These are phyloP conservation scores for Leptoxyphium fumago DNA, from an alignment of 2,329 filamentous ascomycete genomes.

Conservation along the genomic window DNA sequence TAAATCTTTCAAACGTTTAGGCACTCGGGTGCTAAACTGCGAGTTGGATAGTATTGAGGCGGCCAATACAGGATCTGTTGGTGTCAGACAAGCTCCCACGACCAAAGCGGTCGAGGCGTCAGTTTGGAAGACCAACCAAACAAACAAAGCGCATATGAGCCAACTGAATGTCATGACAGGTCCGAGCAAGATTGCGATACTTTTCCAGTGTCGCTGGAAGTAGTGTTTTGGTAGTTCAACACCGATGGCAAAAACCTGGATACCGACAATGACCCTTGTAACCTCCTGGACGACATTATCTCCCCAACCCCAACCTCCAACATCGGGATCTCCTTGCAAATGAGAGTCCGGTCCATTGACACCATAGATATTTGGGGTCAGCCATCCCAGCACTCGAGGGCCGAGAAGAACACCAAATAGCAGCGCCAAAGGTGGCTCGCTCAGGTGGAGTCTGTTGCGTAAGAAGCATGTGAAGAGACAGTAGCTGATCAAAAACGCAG, in stretches of 20 bases:
- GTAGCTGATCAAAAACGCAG: conserved; percentile 31
- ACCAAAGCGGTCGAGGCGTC: conserved; percentile 33
- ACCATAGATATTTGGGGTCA: conserved; percentile 27
- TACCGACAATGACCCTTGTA: conserved; percentile 32
- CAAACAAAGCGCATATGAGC: conserved; percentile 33
- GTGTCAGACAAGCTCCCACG: conserved; percentile 40
- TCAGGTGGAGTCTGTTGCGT: conserved; percentile 33
- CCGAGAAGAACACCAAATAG: conserved; percentile 31
- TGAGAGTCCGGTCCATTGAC: conserved; percentile 5
- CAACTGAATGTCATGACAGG: conserved; percentile 38
- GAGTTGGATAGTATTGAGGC: conserved; percentile 39
- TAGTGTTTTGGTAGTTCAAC: conserved; percentile 28
- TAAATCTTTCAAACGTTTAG: conserved; percentile 35
- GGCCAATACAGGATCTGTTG: conserved; percentile 42
- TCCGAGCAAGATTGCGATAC: conserved; percentile 33
- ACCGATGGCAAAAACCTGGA: conserved; percentile 26
- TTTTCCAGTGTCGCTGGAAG: conserved; percentile 37
- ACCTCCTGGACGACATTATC: conserved; percentile 27
- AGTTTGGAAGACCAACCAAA: conserved; percentile 32
- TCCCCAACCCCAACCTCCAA: conserved; percentile 26
- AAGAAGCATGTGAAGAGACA: conserved; percentile 32
- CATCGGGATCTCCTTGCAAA: conserved; percentile 4
- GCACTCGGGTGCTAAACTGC: conserved; percentile 38
- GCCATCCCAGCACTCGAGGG: conserved; percentile 24
- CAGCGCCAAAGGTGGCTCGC: conserved; percentile 33